Evolutionary conservation across 352 stramenopile species (phyloP), one percentile per base, ranked within the genome.

Genomic region (Elongisporangium prolatum): DNA sequence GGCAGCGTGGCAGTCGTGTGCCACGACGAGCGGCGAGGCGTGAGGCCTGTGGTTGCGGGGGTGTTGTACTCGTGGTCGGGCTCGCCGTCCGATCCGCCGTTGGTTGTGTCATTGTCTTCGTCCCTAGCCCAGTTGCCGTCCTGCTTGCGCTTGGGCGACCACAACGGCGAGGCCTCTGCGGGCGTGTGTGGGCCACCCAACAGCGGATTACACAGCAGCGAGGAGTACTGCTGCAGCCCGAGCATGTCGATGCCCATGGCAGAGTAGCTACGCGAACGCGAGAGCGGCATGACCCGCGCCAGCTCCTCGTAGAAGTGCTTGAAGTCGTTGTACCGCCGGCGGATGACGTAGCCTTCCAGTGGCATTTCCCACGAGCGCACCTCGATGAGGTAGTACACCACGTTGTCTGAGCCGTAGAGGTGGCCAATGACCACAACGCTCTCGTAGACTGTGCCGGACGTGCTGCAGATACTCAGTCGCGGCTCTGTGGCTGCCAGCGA

Each of bases 361-460:
- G 83, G 83, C 50, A 69, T 75, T 51, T 90, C 80, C 67, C 72
- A 83, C 16, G 80, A 89, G 16, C 78, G 74, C 59, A 92, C 78
- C 51, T 92, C 80, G 40, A 92, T 50, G 38, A 90, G 63, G 64
- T 92, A 90, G 66, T 90, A 90, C 52, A 89, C 80, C 52, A 89
- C 66, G 44, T 81, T 79, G 56, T 87, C 76, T 21, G 62, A 85
- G 51, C 81, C 80, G 60, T 72, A 58, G 48, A 77, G 71, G 57
- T 91, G 75, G 18, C 80, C 80, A 4, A 88, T 76, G n/a, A 91
- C 80, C 38, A 84, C 73, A 13, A 88, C 75, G 53, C 71, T 84
- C 65, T 91, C 78, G 72, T 91, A 91, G 11, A 80, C 75, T 6
- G 69, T 86, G 21, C 81, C 81, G 4, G 75, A 86, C 1, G 78